Percentiles rank a stretch among this genome's conserved stretches.
Conservation (phyloP, 768 basidiomycete genomes). For the Candolleomyces eurysporus region DNA sequence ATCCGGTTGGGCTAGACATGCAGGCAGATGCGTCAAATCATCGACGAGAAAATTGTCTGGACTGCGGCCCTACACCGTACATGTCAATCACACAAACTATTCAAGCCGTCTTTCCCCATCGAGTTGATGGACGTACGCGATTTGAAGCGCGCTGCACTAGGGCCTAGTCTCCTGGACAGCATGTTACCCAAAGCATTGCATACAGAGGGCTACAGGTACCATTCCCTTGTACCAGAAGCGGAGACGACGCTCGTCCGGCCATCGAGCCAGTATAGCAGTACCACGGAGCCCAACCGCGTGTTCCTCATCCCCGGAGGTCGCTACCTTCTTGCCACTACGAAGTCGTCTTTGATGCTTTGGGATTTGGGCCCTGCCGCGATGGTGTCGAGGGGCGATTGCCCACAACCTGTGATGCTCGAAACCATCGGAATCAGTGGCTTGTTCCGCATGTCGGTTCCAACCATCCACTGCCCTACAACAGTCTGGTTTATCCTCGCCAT, state of each 20-base stretch:
- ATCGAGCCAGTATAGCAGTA: background rate
- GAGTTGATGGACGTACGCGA: background rate
- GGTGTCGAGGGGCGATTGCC: no score
- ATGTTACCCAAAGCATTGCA: background rate
- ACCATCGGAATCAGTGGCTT: no score
- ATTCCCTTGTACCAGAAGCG: background rate
- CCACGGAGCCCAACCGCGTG: background rate
- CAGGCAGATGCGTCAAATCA: no score
- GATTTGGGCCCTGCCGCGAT: background rate
- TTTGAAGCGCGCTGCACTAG: background rate
- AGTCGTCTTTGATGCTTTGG: background rate
- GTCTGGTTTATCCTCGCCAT: no score
- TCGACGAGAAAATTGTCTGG: background rate
- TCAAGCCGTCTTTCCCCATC: background rate
- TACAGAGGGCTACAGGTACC: background rate
- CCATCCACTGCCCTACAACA: no score
- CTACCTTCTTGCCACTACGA: background rate
- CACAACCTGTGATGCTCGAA: no score
- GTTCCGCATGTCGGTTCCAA: no score
- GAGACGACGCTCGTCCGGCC: no score
- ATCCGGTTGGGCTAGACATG: no score
- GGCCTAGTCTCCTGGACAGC: background rate
- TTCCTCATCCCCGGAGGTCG: background rate
- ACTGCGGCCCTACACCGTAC: background rate
- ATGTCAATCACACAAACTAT: background rate